Evolutionary conservation across 495 filamentous ascomycete species (phyloP).

Genomic region (Parathielavia hyrcaniae): DNA sequence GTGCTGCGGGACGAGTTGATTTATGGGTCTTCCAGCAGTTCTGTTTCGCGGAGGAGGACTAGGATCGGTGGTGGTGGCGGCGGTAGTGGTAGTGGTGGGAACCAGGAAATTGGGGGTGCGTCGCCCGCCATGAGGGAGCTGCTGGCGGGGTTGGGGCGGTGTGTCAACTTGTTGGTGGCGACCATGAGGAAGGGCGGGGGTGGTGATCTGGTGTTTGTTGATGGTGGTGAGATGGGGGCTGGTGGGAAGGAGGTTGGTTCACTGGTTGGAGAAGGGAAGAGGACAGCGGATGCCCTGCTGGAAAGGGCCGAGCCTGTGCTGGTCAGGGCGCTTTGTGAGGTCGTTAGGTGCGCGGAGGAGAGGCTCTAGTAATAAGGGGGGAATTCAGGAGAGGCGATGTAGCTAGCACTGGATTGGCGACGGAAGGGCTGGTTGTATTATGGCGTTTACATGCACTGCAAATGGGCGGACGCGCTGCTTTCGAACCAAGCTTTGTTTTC

Average conservation of each 20-base stretch:
- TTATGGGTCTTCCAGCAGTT: not conserved
- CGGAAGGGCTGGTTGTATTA: not conserved
- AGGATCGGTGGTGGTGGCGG: not conserved
- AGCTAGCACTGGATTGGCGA: not conserved
- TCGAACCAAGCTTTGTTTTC: not conserved
- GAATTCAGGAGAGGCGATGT: not conserved
- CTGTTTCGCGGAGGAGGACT: not conserved
- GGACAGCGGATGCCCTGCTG: not conserved
- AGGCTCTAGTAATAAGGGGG: not conserved
- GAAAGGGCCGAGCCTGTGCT: constrained; percentile 33
- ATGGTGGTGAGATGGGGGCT: too few species aligned
- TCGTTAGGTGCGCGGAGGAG: constrained; percentile 39
- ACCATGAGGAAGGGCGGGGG: constrained; percentile 26
- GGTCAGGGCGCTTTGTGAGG: constrained; percentile 40
- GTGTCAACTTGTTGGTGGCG: constrained; percentile 35
- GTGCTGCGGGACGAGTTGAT: not conserved
- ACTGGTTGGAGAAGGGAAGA: not conserved
- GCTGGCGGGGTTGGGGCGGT: constrained; percentile 34
- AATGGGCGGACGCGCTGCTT: too few species aligned
- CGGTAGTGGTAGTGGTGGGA: not conserved
- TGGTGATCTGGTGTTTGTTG: too few species aligned
- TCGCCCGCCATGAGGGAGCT: constrained; percentile 27
- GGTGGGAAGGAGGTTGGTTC: too few species aligned
- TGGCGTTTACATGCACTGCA: not conserved
- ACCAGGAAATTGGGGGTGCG: not conserved